These are phyloP conservation scores for Hypoxylon subgilvum DNA, from an alignment of 495 filamentous ascomycete genomes.

Conservation along the genomic window DNA sequence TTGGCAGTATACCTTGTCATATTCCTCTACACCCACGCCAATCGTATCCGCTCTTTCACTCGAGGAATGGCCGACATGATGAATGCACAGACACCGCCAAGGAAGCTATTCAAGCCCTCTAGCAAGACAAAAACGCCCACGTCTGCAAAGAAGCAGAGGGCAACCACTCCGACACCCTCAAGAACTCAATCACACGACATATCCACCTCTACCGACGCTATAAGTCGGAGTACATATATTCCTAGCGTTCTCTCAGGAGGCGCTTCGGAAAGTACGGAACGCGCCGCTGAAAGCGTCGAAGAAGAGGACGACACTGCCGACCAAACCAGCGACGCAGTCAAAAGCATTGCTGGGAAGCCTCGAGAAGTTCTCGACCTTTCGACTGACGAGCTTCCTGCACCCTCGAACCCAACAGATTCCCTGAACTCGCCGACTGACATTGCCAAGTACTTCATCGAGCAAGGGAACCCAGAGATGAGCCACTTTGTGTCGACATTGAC, in stretches of 20 bases:
- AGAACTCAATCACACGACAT: conserved; percentile 25
- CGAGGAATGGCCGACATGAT: conserved; percentile 33
- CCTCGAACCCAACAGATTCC: conserved; percentile 12
- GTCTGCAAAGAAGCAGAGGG: conserved; percentile 21
- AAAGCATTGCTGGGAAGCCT: conserved; percentile 18
- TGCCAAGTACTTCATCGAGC: conserved; percentile 35
- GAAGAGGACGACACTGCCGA: not conserved
- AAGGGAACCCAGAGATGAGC: conserved; percentile 38
- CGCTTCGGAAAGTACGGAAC: not conserved
- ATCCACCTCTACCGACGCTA: conserved; percentile 34
- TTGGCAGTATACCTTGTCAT: conserved; percentile 27
- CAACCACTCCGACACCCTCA: conserved; percentile 24
- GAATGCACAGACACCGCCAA: conserved; percentile 36
- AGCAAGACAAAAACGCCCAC: conserved; percentile 40
- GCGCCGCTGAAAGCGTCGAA: not conserved
- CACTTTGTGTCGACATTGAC: conserved; percentile 27
- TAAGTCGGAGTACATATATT: conserved; percentile 32
- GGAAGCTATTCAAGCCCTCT: conserved; percentile 43
- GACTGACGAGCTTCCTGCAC: not conserved
- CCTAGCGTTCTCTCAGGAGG: conserved; percentile 6
- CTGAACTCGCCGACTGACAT: conserved; percentile 29
- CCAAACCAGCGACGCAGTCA: not conserved
- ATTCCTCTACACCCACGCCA: conserved; percentile 25
- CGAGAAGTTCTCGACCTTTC: conserved; percentile 3
- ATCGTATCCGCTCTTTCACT: conserved; percentile 22